Percentiles rank a stretch among this genome's conserved stretches.
Conservation (phyloP, 2,329 filamentous ascomycete species). For the Claviceps paspali region DNA sequence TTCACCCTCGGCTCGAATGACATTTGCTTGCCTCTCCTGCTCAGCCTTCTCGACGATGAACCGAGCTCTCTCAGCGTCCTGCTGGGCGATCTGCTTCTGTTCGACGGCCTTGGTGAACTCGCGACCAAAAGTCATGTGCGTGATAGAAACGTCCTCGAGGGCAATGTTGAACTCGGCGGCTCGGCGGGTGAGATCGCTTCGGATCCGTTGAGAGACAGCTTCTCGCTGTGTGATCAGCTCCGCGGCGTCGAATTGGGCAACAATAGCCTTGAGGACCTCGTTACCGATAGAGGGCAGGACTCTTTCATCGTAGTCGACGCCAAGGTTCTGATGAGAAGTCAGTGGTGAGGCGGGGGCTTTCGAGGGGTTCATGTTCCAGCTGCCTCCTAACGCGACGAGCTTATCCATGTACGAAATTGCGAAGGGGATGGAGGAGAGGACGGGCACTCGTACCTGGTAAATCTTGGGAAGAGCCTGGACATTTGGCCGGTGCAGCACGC, state of each 20-base stretch:
- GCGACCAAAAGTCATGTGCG: constrained; percentile 98
- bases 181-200: constrained; percentile 77
- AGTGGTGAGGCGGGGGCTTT: neutral
- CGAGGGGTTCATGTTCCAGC: neutral
- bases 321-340: constrained; percentile 55
- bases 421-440: too few species aligned
- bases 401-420: too few species aligned
- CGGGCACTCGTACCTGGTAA: constrained; percentile 60
- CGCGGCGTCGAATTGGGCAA: constrained; percentile 95
- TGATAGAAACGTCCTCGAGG: constrained; percentile 96
- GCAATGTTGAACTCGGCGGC: constrained; percentile 97
- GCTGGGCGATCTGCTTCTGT: constrained; percentile 99
- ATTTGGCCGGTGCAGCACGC: constrained; percentile 87
- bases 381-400: too few species aligned
- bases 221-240: constrained; percentile 99
- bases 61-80: constrained; percentile 90
- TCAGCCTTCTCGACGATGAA: constrained; percentile 99
- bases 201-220: constrained; percentile 90
- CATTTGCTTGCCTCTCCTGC: constrained; percentile 96
- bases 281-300: constrained; percentile 98
- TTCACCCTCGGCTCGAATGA: constrained; percentile 95
- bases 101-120: constrained; percentile 98
- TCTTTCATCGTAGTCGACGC: constrained; percentile 95
- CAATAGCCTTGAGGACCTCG: constrained; percentile 96
- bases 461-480: constrained; percentile 90